These are phyloP conservation scores for Fusarium sp. DNA, from an alignment of 2,329 filamentous ascomycete species.

Conservation along the genomic window DNA sequence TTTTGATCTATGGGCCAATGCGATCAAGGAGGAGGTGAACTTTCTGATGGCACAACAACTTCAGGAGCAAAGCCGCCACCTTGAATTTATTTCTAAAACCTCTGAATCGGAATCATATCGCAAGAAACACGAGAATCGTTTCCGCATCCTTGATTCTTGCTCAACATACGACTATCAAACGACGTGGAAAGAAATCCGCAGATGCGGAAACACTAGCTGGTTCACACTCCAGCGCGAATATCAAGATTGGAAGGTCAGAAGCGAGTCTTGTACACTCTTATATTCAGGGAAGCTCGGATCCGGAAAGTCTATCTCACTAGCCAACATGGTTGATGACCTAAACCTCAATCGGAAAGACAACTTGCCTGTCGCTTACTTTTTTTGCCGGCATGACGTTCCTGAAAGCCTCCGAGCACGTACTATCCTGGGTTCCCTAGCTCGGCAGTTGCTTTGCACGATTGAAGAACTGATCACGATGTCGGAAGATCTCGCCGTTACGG, in stretches of 20 bases:
- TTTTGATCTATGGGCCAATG: conserved; percentile 50
- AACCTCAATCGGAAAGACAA: conserved; percentile 25
- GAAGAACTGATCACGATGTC: too few relatives aligned
- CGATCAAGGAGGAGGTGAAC: conserved; percentile 50
- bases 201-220: conserved; percentile 52
- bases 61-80: too few relatives aligned
- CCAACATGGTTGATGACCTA: conserved; percentile 57
- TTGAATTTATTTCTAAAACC: too few relatives aligned
- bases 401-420: conserved; percentile 47
- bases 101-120: background rate
- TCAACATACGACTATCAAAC: conserved; percentile 56
- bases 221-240: conserved; percentile 25
- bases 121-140: conserved; percentile 15
- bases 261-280: conserved; percentile 46
- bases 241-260: conserved; percentile 27
- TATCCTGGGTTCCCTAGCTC: conserved; percentile 48
- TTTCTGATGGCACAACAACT: conserved; percentile 44
- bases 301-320: conserved; percentile 58
- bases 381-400: conserved; percentile 47
- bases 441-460: conserved; percentile 43
- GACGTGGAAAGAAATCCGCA: conserved; percentile 56
- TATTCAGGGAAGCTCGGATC: conserved; percentile 56
- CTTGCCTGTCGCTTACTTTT: conserved; percentile 46
- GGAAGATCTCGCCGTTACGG: too few relatives aligned
- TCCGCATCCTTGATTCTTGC: conserved; percentile 52